Evolutionary conservation across 73 alveolate genomes (phyloP).

Genomic region (Effrenium voratum): DNA sequence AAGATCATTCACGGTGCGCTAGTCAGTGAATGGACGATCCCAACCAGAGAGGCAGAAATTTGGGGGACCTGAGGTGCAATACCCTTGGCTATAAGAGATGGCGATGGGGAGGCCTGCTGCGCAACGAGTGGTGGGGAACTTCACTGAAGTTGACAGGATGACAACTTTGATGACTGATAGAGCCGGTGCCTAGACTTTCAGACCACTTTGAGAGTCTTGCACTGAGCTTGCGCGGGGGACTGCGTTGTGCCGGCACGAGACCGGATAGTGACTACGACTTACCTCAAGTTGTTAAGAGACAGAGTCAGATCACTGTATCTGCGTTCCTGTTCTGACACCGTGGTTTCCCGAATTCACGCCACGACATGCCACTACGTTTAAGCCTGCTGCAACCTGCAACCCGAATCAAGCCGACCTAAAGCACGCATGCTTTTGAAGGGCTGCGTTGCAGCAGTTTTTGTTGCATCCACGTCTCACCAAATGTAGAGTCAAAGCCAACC

Average conservation of each 20-base stretch:
- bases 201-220: too few species aligned
- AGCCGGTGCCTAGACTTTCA: too few species aligned
- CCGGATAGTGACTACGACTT: too few species aligned
- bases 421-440: background rate
- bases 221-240: background rate
- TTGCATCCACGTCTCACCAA: constrained; percentile 32
- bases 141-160: too few species aligned
- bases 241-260: too few species aligned
- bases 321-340: too few species aligned
- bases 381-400: constrained; percentile 36
- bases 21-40: background rate
- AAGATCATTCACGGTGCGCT: constrained; percentile 61
- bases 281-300: too few species aligned
- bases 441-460: constrained; percentile 50
- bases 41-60: background rate
- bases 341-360: constrained; percentile 5
- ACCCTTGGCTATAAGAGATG: constrained; percentile 90
- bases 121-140: background rate
- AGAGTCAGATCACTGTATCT: too few species aligned
- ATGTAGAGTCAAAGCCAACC: constrained; percentile 34
- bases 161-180: too few species aligned
- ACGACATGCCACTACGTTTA: constrained; percentile 62
- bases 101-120: constrained; percentile 65
- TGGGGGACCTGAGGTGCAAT: constrained; percentile 36
- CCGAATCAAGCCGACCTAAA: background rate